These are phyloP conservation scores for Fusarium pseudograminearum DNA, from an alignment of 2,329 filamentous ascomycete species.

Conservation along the genomic window DNA sequence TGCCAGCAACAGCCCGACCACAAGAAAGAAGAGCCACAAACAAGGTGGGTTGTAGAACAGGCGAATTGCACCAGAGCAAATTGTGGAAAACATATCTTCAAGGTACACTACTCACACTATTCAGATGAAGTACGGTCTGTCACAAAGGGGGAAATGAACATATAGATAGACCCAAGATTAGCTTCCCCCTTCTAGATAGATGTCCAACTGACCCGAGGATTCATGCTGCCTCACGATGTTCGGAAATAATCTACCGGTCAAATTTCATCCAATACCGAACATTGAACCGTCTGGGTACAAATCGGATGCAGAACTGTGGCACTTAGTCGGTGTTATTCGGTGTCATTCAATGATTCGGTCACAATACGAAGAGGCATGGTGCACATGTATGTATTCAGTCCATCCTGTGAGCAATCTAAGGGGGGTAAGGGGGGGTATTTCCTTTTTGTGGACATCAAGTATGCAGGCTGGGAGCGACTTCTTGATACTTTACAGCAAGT, in stretches of 20 bases:
- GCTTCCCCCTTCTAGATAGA: neutral
- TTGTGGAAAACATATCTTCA: neutral
- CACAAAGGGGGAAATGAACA: neutral
- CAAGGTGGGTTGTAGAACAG: neutral
- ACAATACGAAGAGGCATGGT: neutral
- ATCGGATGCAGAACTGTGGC: neutral
- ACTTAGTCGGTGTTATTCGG: constrained; percentile 1
- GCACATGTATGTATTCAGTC: neutral
- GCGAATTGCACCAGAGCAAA: neutral
- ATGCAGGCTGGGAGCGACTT: neutral
- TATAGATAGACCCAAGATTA: neutral
- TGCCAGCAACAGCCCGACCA: neutral
- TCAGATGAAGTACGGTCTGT: neutral
- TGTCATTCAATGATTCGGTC: neutral
- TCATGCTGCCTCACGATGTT: neutral
- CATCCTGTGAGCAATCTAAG: neutral
- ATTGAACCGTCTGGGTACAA: constrained; percentile 1
- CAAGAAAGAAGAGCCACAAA: neutral
- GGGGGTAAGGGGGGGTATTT: neutral
- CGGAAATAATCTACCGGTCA: neutral
- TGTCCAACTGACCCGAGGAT: constrained; percentile 1
- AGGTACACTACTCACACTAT: neutral
- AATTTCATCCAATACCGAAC: neutral
- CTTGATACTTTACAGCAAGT: neutral
- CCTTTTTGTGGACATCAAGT: neutral